Base-by-base conservation (phyloP, 1,139 yeast species). In the Meyerozyma guilliermondii region DNA sequence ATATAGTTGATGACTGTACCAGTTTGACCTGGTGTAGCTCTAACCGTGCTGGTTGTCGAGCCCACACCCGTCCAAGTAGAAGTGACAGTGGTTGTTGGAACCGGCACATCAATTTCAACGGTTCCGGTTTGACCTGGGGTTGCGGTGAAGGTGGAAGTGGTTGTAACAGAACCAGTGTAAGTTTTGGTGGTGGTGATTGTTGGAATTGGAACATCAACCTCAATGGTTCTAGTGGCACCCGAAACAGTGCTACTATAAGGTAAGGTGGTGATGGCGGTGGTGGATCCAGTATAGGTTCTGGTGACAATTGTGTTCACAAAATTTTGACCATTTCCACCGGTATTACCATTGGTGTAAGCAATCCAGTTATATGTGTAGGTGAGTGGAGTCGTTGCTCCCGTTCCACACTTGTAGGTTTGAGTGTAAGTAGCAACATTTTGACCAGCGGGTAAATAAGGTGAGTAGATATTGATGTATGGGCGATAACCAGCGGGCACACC, bases 181-280 rank as follows among this genome's bases (percentile, higher is more conserved):
- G 51, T 42, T 6, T 40, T 10, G 17, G 49, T 44, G 8, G 38
- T 17, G 2, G 53, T 51, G 11, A 24, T 35, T 2, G 52, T 46
- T 3, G 56, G 52, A 14, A 41, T 38, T 5, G 49, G 49, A 9
- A 39, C 38, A 7, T 33, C n/a, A n/a, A n/a, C n/a, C n/a, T n/a
- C n/a, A n/a, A 31, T 31, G 24, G 38, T 16, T 24, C 22, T 13
- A n/a, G 29, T 20, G 3, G 38, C 13, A 26, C 24, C 10, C 13
- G 22, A 5, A 10, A 23, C 27, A 14, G 39, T 44, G 2, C 48
- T 40, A 17, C 34, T 36, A 43, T 38, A 46, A 5, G 55, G 54
- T 39, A 50, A 45, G 2, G 55, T 50, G 4, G 54, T 49, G 14
- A 48, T 30, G 10, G 24, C 17, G 10, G 52, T 45, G 13, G 37